These are phyloP conservation scores for Sporopachydermia quercuum DNA, from an alignment of 805 yeast genomes.

Conservation along the genomic window DNA sequence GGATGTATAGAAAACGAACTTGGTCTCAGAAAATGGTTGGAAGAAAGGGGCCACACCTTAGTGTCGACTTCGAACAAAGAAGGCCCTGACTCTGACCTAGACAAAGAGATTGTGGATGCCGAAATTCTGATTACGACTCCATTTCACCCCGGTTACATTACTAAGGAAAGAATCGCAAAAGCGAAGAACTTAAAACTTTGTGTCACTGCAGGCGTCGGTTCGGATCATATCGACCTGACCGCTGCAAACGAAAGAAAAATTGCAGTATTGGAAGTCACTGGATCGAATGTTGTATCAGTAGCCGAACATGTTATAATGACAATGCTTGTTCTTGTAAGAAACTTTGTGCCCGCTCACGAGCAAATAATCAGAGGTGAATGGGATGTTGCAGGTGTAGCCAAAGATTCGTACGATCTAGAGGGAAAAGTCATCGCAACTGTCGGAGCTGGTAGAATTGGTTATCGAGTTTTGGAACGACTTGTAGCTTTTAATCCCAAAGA, in stretches of 20 bases:
- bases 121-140: constrained; percentile 73
- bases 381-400: constrained; percentile 69
- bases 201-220: constrained; percentile 76
- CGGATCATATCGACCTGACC: constrained; percentile 63
- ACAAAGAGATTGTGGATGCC: constrained; percentile 52
- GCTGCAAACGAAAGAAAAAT: constrained; percentile 51
- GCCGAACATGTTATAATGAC: constrained; percentile 74
- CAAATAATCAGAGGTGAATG: constrained; percentile 47
- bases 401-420: constrained; percentile 61
- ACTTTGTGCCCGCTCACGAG: constrained; percentile 67
- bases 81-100: constrained; percentile 41
- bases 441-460: constrained; percentile 74
- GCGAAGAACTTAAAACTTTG: constrained; percentile 59
- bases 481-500: constrained; percentile 63
- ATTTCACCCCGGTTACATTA: constrained; percentile 68
- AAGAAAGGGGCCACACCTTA: constrained; percentile 49
- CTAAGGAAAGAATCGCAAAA: constrained; percentile 46
- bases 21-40: constrained; percentile 52
- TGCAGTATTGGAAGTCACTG: constrained; percentile 68
- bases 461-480: constrained; percentile 56
- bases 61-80: constrained; percentile 59
- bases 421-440: constrained; percentile 67
- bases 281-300: constrained; percentile 66
- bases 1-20: constrained; percentile 68
- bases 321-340: constrained; percentile 53